Conservation (phyloP, 441 rosid genomes). For the Manihot esculenta region DNA sequence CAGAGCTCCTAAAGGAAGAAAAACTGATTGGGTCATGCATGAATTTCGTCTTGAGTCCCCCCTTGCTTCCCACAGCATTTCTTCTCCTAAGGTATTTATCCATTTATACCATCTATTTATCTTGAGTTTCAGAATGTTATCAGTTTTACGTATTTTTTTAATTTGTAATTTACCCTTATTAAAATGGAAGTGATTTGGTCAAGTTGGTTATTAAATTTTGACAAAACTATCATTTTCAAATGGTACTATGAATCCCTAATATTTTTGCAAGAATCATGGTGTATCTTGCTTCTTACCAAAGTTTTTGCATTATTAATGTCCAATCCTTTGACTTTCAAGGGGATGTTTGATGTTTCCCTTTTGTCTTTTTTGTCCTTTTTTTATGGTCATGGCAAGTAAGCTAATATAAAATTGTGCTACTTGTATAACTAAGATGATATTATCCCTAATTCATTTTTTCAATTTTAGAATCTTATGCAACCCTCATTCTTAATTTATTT, state of each 20-base stretch:
- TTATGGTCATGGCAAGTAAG: too few species aligned
- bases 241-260: neutral
- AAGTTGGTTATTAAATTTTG: neutral
- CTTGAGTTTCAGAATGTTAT: too few species aligned
- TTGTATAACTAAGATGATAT: too few species aligned
- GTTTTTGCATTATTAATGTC: neutral
- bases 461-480: too few species aligned
- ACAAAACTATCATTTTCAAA: slow-evolving; percentile 5
- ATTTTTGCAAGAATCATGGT: slow-evolving; percentile 18
- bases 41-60: slow-evolving; percentile 25
- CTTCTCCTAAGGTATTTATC: too few species aligned
- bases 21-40: slow-evolving; percentile 67
- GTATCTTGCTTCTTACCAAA: neutral
- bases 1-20: slow-evolving; percentile 63
- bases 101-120: too few species aligned
- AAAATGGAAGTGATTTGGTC: neutral
- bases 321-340: slow-evolving; percentile 6
- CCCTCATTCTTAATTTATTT: too few species aligned
- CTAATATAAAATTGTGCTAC: too few species aligned
- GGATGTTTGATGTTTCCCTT: neutral
- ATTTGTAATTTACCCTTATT: too few species aligned
- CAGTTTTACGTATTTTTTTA: too few species aligned
- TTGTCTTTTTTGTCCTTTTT: neutral
- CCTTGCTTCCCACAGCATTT: too few species aligned
- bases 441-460: too few species aligned